Base-by-base conservation (phyloP, 306 rosid species). In the Calophaca sinica region DNA sequence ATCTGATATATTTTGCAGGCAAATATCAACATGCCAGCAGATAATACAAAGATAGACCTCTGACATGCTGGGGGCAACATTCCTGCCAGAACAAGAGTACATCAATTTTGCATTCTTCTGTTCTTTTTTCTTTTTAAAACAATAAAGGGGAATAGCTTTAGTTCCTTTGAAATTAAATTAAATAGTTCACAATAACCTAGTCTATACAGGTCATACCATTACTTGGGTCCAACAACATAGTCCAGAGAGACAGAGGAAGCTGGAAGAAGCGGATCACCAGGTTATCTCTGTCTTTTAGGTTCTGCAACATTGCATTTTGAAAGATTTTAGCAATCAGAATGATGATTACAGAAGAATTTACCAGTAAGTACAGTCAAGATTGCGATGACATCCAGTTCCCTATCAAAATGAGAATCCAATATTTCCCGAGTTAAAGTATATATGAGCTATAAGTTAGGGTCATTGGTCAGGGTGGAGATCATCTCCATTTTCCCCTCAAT, bases 241-340 rank as follows among this genome's bases (percentile, higher is more conserved):
- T 86, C 89, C 89, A 89, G 73, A 96, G 92, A 79, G 99, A 89
- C 3, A 96, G 75, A 60, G 90, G 93, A 88, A 92, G 86, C 82
- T 92, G 99, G 81, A 96, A 86, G 86, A 88, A 84, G 58, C 89
- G 89, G 72, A 92, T 84, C 66, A 84, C 76, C 55, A 89, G 78
- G 82, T 76, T 86, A 81, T 88, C 94, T 36, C 75, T 82, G 80
- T 87, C 96, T 46, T 83, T 85, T 67, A 81, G 84, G 81, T 87
- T 90, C 99, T 96, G 97, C 79, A 85, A 58, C 44, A 54, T 62
- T 7, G 44, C 41, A 79, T 35, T 80, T 77, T 77, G 11, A 45
- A 68, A 59, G 4, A 62, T 72, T 38, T 71, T 44, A 45, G 63
- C 62, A 69, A 68, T 59, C 66, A 36, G 12, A 65, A 51, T 12